Percentiles rank a stretch among this genome's conserved stretches.
These are phyloP conservation scores for Ilyonectria robusta DNA, from an alignment of 2,329 filamentous ascomycete genomes.

Conservation along the genomic window DNA sequence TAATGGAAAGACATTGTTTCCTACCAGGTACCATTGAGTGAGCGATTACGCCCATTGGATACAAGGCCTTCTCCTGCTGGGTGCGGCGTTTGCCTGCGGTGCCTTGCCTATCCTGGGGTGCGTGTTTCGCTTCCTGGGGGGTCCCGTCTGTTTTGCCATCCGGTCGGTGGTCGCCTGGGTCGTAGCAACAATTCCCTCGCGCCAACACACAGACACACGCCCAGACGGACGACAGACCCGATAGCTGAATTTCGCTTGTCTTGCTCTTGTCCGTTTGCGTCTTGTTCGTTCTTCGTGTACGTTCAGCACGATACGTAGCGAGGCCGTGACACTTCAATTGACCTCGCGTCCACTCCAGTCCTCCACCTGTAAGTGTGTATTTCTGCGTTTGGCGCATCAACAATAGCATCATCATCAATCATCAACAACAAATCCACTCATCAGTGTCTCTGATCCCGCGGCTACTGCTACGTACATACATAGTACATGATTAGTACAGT, in stretches of 20 bases:
- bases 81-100: not conserved
- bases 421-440: conserved; percentile 24
- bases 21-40: conserved; percentile 8
- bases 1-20: not conserved
- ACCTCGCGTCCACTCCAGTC: not conserved
- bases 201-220: conserved; percentile 2
- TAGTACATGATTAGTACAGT: conserved; percentile 20
- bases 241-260: not conserved
- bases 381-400: not conserved
- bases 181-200: conserved; percentile 31
- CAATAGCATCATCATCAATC: conserved; percentile 15
- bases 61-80: conserved; percentile 14
- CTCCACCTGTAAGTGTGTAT: not conserved
- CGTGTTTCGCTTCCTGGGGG: conserved; percentile 21
- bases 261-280: not conserved
- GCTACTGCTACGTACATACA: conserved; percentile 15
- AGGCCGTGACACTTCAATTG: conserved; percentile 1
- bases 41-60: conserved; percentile 22
- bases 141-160: conserved; percentile 21
- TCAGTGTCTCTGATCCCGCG: conserved; percentile 19
- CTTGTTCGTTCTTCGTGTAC: not conserved
- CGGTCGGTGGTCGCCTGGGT: conserved; percentile 20
- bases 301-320: not conserved
- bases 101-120: conserved; percentile 16
- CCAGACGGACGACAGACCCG: conserved; percentile 5